phyloP scores from a whole-genome alignment of 2,329 filamentous ascomycete species.

The Aspergillus novoparasiticus region DNA sequence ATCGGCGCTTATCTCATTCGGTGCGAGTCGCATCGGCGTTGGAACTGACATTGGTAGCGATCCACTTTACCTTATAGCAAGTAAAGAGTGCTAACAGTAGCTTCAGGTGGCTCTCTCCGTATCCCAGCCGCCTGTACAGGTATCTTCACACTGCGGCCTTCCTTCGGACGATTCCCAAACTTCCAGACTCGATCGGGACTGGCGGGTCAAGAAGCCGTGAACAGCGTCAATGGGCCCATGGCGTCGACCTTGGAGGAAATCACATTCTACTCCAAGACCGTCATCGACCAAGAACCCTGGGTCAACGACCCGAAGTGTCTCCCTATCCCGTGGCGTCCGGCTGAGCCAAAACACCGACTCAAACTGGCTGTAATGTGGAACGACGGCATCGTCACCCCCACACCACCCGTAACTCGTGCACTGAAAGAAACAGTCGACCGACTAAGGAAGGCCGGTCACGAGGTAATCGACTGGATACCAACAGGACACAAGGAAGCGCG shows the following conservation, averaged over 20 bases:
- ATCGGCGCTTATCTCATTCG: conserved; percentile 37
- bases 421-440: conserved; percentile 53
- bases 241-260: conserved; percentile 59
- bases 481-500: conserved; percentile 16
- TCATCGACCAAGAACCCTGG: conserved; percentile 58
- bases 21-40: conserved; percentile 34
- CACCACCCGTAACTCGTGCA: conserved; percentile 64
- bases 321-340: conserved; percentile 58
- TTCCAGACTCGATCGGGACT: conserved; percentile 55
- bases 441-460: conserved; percentile 59
- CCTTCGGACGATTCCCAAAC: conserved; percentile 43
- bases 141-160: conserved; percentile 44
- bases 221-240: conserved; percentile 66
- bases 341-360: conserved; percentile 36
- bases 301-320: conserved; percentile 59
- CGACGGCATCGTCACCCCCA: conserved; percentile 64
- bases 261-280: conserved; percentile 54
- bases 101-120: conserved; percentile 39
- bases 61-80: neutral
- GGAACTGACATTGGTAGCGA: conserved; percentile 43
- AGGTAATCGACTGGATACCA: conserved; percentile 38
- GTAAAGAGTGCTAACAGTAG: neutral
- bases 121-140: conserved; percentile 43
- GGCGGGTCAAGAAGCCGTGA: conserved; percentile 66
- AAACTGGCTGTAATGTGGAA: conserved; percentile 63